Evolutionary conservation across 768 basidiomycete genomes (phyloP), one percentile per base, ranked within the genome.

Genomic region (Agaricus blazei): DNA sequence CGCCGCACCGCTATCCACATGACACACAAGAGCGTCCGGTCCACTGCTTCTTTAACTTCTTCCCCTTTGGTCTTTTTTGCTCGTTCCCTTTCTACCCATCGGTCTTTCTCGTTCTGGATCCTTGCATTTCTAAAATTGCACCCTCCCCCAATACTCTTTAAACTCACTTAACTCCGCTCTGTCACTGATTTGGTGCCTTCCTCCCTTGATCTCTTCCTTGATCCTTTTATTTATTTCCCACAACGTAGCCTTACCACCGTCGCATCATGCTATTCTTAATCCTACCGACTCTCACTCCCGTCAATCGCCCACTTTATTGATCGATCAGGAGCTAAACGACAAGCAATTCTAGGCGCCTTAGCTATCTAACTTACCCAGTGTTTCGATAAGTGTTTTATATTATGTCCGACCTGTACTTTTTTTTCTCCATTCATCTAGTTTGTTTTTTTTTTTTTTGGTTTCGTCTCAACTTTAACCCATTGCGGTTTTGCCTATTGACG

Each of bases 351-450:
- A 55, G 54, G 41, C 48, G 40, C 54, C 46, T n/a, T 54, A 48
- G 53, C 48, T 47, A 52, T 52, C 40, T 53, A 53, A 37, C 19
- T n/a, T 54, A 55, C 28, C 28, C 31, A 19, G 26, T 55, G 54
- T 55, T 54, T 54, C 45, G 52, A 54, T 54, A 54, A 54, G 45
- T 54, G 52, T 46, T 41, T 19, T 45, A 54, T 54, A 47, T 47
- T 48, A 54, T 47, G n/a, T 41, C 44, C 19, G 42, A 47, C 27
- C 37, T 48, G 52, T 54, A 46, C 26, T 28, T 54, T 27, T n/a
- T 46, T 46, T 36, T 19, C 11, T 46, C 28, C 31, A 15, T n/a
- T 19, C 34, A 26, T 50, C 48, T 49, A 43, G 8, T 14, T 45
- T 14, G 28, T 12, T 40, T 38, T 12, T 40, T 29, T 29, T 11